A percentile compares a stretch with the other conserved stretches of the same genome.
Conservation (phyloP, 2,329 filamentous ascomycete genomes). For the Sporothrix dimorphospora region DNA sequence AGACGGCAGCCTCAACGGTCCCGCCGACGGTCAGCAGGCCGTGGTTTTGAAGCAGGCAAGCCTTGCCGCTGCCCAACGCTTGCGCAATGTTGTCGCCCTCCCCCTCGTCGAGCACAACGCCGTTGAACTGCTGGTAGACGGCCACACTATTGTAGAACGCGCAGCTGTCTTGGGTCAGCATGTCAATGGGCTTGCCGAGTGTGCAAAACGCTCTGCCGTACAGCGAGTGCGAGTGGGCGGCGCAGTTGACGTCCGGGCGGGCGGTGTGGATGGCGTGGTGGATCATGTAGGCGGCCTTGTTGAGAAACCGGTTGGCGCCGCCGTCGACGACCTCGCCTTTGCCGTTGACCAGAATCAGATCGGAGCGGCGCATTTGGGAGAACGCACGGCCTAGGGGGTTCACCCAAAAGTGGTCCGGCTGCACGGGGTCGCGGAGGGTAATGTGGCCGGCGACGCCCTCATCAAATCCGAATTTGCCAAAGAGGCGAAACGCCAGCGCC, state of each 20-base stretch:
- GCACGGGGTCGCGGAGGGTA: slow-evolving; percentile 61
- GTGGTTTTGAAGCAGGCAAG: slow-evolving; percentile 62
- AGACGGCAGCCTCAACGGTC: slow-evolving; percentile 66
- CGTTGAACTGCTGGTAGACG: slow-evolving; percentile 56
- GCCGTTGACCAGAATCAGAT: slow-evolving; percentile 68
- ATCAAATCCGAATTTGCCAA: slow-evolving; percentile 58
- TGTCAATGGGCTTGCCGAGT: slow-evolving; percentile 61
- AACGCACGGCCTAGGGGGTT: slow-evolving; percentile 55
- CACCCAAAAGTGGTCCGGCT: slow-evolving; percentile 64
- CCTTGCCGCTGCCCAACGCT: slow-evolving; percentile 54
- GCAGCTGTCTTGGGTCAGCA: slow-evolving; percentile 62
- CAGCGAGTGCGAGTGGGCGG: slow-evolving; percentile 53
- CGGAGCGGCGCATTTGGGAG: slow-evolving; percentile 29
- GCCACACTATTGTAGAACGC: slow-evolving; percentile 55
- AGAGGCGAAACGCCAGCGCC: slow-evolving; percentile 59
- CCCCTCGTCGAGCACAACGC: slow-evolving; percentile 59
- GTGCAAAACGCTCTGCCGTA: slow-evolving; percentile 58
- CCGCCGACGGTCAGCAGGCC: slow-evolving; percentile 61
- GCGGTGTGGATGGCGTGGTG: slow-evolving; percentile 53
- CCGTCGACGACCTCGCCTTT: slow-evolving; percentile 66
- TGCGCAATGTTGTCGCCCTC: slow-evolving; percentile 59
- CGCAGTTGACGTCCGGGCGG: slow-evolving; percentile 52
- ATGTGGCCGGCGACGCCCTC: slow-evolving; percentile 68
- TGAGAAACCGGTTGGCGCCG: slow-evolving; percentile 47
- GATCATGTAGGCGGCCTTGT: slow-evolving; percentile 49